Evolutionary conservation across 805 yeast species (phyloP), one percentile per base, ranked within the genome.

Genomic region (Maudiozyma bulderi): DNA sequence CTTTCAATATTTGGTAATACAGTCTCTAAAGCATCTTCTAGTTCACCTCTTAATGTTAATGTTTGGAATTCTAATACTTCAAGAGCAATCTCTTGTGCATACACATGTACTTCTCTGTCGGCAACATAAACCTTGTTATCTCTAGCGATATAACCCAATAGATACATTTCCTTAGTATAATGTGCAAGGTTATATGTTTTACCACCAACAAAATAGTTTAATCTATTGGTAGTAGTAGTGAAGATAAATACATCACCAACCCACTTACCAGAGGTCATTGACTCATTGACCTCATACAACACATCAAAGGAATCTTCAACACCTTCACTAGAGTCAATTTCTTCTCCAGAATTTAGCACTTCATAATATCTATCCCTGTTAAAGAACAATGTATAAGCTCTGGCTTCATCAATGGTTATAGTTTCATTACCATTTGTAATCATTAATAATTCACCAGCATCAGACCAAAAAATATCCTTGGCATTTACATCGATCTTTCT

Each of bases 231-330:
- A 15, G 81, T 62, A 2, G 97, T 88, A 13, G 97, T 87, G 72
- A 84, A 93, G 47, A 93, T 80, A 66, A 91, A 90, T 43, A 93
- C 97, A 71, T 93, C 98, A 56, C 98, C 99, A 59, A 90, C 89
- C 89, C 97, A 93, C 66, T 82, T 84, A 61, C 97, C 97, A 31
- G 95, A 83, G 52, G 86, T 80, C 38, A 91, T 78, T 15, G 81
- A 71, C 65, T 93, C 99, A 50, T 78, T 77, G 51, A 88, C 77
- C 53, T 95, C 95, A 60, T 83, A 79, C 50, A 87, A 72, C 28
- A 90, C 90, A 48, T 86, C 95, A 65, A 93, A 88, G 13, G 91
- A 78, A 38, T 78, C 84, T 61, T 86, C 96, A 37, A 85, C 85
- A 56, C 96, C 98, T 65, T 89, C 96, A 62, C 87, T 95, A 5